Percentiles rank a stretch among this genome's conserved stretches.
Evolutionary conservation across 371 early-diverging fungal genomes (phyloP).

Genomic region (Rhizopus arrhizus): DNA sequence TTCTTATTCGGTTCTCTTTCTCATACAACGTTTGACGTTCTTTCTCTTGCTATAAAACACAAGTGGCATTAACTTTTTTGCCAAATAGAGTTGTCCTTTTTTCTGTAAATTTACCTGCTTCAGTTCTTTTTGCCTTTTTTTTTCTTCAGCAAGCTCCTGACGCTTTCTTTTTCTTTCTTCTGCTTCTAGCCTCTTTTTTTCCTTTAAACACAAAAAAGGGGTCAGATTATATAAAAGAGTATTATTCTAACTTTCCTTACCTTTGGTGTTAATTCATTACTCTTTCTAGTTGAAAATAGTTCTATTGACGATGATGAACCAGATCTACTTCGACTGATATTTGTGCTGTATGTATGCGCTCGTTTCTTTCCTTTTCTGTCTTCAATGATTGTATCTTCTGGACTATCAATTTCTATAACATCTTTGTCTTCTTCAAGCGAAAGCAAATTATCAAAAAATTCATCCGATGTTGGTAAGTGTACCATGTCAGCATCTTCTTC

Average conservation of each 20-base stretch:
- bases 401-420: neutral
- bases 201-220: neutral
- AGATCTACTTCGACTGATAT: neutral
- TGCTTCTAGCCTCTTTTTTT: conserved; percentile 11
- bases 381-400: neutral
- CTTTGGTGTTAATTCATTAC: neutral
- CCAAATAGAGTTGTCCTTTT: neutral
- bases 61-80: neutral
- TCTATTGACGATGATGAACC: neutral
- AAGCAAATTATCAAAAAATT: conserved; percentile 23
- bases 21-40: conserved; percentile 35
- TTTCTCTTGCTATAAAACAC: conserved; percentile 44
- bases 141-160: conserved; percentile 28
- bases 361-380: neutral
- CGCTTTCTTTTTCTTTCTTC: conserved; percentile 26
- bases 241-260: neutral
- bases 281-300: neutral
- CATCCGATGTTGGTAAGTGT: conserved; percentile 5
- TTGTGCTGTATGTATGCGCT: neutral
- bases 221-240: neutral
- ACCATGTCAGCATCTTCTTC: neutral
- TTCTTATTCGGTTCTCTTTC: conserved; percentile 44
- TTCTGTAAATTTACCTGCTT: conserved; percentile 19
- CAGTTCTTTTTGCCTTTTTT: conserved; percentile 24
- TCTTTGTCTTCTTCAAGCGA: conserved; percentile 1